phyloP scores from a whole-genome alignment of 768 basidiomycete species.

The Phaeotremella fagi region DNA sequence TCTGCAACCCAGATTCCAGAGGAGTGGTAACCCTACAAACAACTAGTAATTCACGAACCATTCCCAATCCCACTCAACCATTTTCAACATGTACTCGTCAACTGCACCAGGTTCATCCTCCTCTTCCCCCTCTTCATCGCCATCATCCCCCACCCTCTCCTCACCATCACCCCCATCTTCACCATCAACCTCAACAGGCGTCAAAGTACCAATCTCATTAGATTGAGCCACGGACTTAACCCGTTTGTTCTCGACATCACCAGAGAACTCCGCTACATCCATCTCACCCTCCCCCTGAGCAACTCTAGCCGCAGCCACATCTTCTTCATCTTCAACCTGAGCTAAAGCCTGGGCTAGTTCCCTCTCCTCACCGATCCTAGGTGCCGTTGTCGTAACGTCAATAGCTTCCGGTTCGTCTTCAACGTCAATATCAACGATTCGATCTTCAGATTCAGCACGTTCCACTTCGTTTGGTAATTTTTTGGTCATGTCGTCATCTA shows the following conservation, averaged over 20 bases:
- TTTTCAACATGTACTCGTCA: constrained; percentile 74
- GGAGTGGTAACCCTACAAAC: neutral
- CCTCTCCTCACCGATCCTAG: constrained; percentile 30
- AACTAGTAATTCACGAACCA: constrained; percentile 24
- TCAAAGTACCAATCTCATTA: no score
- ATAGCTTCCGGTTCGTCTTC: constrained; percentile 28
- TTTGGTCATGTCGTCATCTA: constrained; percentile 58
- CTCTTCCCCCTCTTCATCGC: constrained; percentile 46
- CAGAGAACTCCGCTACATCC: constrained; percentile 61
- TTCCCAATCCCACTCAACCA: constrained; percentile 49
- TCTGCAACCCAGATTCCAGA: no score
- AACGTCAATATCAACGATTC: constrained; percentile 35
- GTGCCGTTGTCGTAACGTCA: constrained; percentile 3
- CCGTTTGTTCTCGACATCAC: constrained; percentile 12
- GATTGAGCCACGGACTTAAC: constrained; percentile 17
- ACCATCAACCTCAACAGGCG: constrained; percentile 3
- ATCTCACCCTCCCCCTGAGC: constrained; percentile 76
- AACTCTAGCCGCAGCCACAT: constrained; percentile 71
- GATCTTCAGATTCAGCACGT: constrained; percentile 17
- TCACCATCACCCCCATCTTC: constrained; percentile 13
- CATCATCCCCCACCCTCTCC: constrained; percentile 50
- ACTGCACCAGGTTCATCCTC: constrained; percentile 64
- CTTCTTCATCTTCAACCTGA: constrained; percentile 82
- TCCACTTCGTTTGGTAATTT: constrained; percentile 1
- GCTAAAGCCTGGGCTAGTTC: constrained; percentile 63